Conservation (phyloP, 202 grass and related monocot species). For the Setaria viridis region DNA sequence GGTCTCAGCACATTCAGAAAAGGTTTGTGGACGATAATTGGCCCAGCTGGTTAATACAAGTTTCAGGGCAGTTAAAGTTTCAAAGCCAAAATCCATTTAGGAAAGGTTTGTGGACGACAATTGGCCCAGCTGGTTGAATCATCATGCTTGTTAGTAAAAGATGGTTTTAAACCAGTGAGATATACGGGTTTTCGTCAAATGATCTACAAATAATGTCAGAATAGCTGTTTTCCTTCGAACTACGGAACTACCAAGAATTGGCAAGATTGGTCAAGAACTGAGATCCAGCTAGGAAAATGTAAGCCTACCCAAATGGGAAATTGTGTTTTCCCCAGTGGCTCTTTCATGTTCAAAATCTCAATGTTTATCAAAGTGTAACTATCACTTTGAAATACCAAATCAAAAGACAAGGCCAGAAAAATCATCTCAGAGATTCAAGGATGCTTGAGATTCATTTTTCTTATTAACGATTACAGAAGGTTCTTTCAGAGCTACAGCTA, state of each 20-base stretch:
- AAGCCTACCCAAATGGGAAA: background rate
- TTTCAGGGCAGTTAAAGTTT: conserved; percentile 15
- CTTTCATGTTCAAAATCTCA: background rate
- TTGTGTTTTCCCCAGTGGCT: background rate
- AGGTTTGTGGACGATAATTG: background rate
- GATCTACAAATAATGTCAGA: background rate
- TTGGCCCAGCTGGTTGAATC: conserved; percentile 8
- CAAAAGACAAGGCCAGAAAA: background rate
- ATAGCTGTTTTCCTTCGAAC: conserved; percentile 4
- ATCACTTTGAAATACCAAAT: background rate
- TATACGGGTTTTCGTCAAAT: background rate
- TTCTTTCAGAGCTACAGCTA: background rate
- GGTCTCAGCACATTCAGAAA: background rate
- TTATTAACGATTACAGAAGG: background rate
- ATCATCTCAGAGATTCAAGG: background rate
- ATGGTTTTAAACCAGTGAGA: background rate
- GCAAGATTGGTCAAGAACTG: background rate
- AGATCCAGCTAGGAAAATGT: background rate
- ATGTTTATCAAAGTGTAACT: background rate
- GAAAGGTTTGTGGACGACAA: too few relatives aligned
- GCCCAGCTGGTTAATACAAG: conserved; percentile 7
- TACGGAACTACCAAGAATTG: conserved; percentile 33
- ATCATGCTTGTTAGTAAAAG: conserved; percentile 5
- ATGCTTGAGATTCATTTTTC: background rate
- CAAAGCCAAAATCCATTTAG: conserved; percentile 3